Evolutionary conservation across 2,329 filamentous ascomycete species (phyloP), one percentile per base, ranked within the genome.

Genomic region (Fragosphaeria purpurea): DNA sequence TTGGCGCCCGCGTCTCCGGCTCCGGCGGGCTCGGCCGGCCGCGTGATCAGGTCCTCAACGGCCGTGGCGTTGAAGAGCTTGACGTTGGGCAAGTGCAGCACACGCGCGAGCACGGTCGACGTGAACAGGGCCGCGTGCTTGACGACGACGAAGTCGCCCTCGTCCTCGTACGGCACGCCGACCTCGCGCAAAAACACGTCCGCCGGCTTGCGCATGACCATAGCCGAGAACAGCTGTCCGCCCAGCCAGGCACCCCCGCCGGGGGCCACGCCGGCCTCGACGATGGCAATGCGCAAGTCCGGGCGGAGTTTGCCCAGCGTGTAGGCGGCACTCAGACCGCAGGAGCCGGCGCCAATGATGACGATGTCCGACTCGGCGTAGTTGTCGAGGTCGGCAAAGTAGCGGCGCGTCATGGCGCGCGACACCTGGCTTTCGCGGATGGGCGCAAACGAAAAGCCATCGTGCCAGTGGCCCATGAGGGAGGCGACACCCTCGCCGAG

Each of bases 31-130:
- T 70, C 67, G 7, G 10, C 45, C 4, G 44, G 50, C 43, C 89
- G 86, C 22, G 89, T 95, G 69, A 96, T 91, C 56, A 96, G 74
- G 62, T 96, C 89, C 71, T 96, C 90, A 42, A 96, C 89, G 22
- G 85, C 78, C 38, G 90, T 95, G 39, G 89, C 89, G 65, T 96
- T 96, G 81, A 95, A 96, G 55, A 96, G 82, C 79, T 96, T 96
- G 63, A 95, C 80, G 69, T 96, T 95, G 56, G 87, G 86, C 72
- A 94, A 86, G 53, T 78, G 70, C 47, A 96, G 74, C 8, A 96
- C 89, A 69, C 85, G 85, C 64, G 83, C 85, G 61, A 96, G 72
- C 53, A 96, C 74, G 32, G 89, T 95, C 53, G 84, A 88, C 35
- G 89, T 96, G 75, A 95, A 95, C 54, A 95, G 78, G 0, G 89